Base-by-base conservation (phyloP, 805 yeast genomes). In the Metschnikowia amazonensis region DNA sequence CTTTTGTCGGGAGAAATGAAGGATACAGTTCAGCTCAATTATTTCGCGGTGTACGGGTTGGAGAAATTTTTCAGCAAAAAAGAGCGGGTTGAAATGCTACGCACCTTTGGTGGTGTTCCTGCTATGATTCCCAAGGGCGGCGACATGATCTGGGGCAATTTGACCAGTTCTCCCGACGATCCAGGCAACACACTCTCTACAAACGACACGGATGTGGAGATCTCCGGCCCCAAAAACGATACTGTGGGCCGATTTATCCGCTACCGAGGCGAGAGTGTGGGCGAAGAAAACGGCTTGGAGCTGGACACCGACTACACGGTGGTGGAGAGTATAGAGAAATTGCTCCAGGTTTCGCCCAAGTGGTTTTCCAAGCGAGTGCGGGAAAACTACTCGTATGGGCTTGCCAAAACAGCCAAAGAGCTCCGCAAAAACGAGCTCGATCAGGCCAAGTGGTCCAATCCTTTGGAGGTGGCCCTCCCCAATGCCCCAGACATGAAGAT, bases 71-170 rank as follows among this genome's bases (percentile, higher is more conserved):
- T 94, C 64, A 84, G 94, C 42, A 78, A 96, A 61, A 78, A 80
- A 49, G 99, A 92, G 66, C 78, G 99, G 54, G 80, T 89, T 5
- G 95, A 88, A 50, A 74, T 94, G 85, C 62, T 89, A 40, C 75
- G 89, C 51, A 75, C 92, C 1, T 92, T 88, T 74, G 96, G 96
- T n/a, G 98, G 98, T 10, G 74, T 94, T 38, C 89, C 97, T 13
- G 80, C 94, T 45, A 94, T 94, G 99, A 60, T 94, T 24, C 99
- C 99, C 17, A 94, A 92, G 63, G 99, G 99, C 35, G 98, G 97
- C 2, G 83, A 82, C 30, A 60, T 80, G 4, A 78, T 94, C 27
- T 94, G 99, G 99, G 99, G 99, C 3, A 74, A 79, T 56, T 53
- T 75, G 44, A 62, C 72, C 2, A 57, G 67, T 13, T 84, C 92